phyloP scores from a whole-genome alignment of 179 eudicot genomes.

The Nepenthes alata region DNA sequence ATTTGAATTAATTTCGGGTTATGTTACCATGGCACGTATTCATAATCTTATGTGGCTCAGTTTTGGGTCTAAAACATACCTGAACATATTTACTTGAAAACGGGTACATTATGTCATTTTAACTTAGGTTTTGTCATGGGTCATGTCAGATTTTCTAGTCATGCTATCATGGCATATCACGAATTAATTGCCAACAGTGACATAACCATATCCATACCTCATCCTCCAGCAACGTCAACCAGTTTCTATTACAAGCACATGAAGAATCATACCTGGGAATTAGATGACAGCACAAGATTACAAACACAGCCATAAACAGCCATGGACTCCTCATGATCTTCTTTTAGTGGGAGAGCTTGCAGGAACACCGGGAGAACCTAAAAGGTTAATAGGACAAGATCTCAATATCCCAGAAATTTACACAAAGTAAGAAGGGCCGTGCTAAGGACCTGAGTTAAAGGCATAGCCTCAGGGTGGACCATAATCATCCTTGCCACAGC shows the following conservation, averaged over 20 bases:
- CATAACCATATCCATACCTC: no score
- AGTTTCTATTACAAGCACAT: not conserved
- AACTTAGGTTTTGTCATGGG: no score
- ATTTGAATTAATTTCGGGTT: no score
- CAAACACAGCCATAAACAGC: slow-evolving; percentile 79
- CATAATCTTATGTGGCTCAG: no score
- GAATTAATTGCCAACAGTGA: no score
- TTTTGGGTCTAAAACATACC: no score
- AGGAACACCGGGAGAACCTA: slow-evolving; percentile 84
- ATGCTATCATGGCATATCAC: no score
- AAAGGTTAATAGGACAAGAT: slow-evolving; percentile 2
- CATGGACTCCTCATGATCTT: slow-evolving; percentile 76
- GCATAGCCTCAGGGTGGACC: slow-evolving; percentile 74
- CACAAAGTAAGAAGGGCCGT: not conserved
- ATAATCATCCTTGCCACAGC: slow-evolving; percentile 97
- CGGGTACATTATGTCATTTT: no score
- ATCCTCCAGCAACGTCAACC: no score
- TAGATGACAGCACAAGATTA: slow-evolving; percentile 68
- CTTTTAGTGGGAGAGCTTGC: slow-evolving; percentile 74
- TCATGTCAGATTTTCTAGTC: no score
- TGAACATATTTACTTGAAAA: no score
- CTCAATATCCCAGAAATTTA: not conserved
- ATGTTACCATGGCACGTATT: no score
- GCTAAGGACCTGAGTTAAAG: slow-evolving; percentile 63
- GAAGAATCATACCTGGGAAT: slow-evolving; percentile 46